phyloP scores from a whole-genome alignment of 306 rosid genomes.

The Benincasa hispida region DNA sequence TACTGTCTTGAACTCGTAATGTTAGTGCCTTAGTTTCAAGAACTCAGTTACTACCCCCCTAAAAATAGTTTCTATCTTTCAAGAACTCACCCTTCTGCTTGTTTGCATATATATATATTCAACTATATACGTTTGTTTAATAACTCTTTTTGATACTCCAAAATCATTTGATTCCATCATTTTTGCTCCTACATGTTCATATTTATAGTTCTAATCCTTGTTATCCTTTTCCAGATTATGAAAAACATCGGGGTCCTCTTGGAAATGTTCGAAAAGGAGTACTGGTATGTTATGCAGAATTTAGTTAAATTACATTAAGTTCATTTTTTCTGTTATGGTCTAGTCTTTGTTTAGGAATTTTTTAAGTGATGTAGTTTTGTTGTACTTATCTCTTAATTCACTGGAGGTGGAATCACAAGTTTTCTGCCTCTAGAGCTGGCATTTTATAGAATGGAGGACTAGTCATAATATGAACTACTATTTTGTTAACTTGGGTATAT shows the following conservation, averaged over 20 bases:
- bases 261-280: conserved; percentile 99
- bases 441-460: not conserved
- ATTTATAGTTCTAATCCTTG: not conserved
- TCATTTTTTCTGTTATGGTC: not conserved
- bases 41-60: not conserved
- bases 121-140: not conserved
- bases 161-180: not conserved
- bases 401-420: not conserved
- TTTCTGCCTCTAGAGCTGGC: not conserved
- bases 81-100: not conserved
- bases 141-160: not conserved
- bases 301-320: not conserved
- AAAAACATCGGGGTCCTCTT: conserved; percentile 72
- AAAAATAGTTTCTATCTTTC: too few relatives aligned
- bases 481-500: not conserved
- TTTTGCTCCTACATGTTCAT: conserved; percentile 9
- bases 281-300: conserved; percentile 34
- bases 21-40: not conserved
- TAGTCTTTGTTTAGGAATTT: not conserved
- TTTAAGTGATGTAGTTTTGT: not conserved
- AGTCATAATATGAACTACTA: not conserved
- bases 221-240: conserved; percentile 40
- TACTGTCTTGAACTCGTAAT: not conserved
- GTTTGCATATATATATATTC: not conserved
- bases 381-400: not conserved